Evolutionary conservation across 1,139 yeast species (phyloP).

Genomic region (Lodderomyces beijingensis): DNA sequence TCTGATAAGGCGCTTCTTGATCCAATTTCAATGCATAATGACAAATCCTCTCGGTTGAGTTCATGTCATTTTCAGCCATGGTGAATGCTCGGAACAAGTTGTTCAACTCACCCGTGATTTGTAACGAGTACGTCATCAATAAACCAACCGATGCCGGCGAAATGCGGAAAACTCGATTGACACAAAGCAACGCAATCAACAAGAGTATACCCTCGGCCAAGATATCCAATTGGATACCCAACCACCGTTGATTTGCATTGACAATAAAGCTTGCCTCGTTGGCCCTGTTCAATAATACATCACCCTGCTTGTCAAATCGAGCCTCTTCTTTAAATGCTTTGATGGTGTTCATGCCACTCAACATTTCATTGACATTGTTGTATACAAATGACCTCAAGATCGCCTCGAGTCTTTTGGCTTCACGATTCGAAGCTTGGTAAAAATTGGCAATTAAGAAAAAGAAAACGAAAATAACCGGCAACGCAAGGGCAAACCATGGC

Average conservation of each 20-base stretch:
- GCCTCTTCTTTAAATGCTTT: slow-evolving; percentile 52
- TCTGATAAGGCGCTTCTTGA: slow-evolving; percentile 39
- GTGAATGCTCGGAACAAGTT: slow-evolving; percentile 53
- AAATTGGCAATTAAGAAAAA: slow-evolving; percentile 51
- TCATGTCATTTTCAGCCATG: slow-evolving; percentile 77
- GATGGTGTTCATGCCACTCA: slow-evolving; percentile 69
- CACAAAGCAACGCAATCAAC: slow-evolving; percentile 56
- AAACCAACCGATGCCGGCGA: slow-evolving; percentile 69
- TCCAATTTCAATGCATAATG: slow-evolving; percentile 55
- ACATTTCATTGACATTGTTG: slow-evolving; percentile 70
- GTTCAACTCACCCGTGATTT: slow-evolving; percentile 45
- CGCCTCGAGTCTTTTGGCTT: slow-evolving; percentile 41
- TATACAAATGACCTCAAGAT: slow-evolving; percentile 33
- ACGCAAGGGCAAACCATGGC: slow-evolving; percentile 73
- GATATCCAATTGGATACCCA: slow-evolving; percentile 57
- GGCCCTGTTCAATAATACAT: slow-evolving; percentile 52
- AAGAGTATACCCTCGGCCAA: slow-evolving; percentile 46
- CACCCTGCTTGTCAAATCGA: slow-evolving; percentile 50
- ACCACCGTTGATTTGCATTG: slow-evolving; percentile 76
- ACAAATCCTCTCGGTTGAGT: slow-evolving; percentile 76
- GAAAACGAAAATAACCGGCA: slow-evolving; percentile 47
- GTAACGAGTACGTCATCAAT: slow-evolving; percentile 55
- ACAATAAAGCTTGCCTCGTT: slow-evolving; percentile 69
- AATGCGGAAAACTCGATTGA: slow-evolving; percentile 57
- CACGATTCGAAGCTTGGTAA: slow-evolving; percentile 44